These are phyloP conservation scores for Proliferodiscus dingleyae DNA, from an alignment of 2,329 filamentous ascomycete species.

Conservation along the genomic window DNA sequence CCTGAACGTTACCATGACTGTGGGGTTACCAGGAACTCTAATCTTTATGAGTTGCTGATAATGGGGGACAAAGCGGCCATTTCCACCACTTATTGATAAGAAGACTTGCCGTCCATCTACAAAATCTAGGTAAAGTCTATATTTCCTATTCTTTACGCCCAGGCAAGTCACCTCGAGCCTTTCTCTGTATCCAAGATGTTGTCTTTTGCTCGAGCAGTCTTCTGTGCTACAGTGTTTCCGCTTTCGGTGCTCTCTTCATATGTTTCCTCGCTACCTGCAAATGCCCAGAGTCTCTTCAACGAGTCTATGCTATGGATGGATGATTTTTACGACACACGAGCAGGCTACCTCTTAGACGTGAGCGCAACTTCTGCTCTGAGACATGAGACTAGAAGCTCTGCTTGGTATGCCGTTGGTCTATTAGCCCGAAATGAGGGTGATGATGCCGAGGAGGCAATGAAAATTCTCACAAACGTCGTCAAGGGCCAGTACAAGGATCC, in stretches of 20 bases:
- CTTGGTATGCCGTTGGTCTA: constrained; percentile 56
- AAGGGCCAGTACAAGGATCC: constrained; percentile 46
- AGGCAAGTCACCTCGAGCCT: too few species aligned
- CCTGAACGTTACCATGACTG: background rate
- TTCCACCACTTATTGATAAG: background rate
- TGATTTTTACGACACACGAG: constrained; percentile 45
- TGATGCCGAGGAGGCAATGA: constrained; percentile 46
- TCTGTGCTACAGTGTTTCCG: background rate
- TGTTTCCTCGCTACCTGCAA: constrained; percentile 16
- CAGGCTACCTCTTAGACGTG: constrained; percentile 50
- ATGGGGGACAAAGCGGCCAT: background rate
- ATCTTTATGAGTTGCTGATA: too few species aligned
- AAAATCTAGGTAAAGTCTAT: too few species aligned
- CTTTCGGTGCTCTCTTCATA: constrained; percentile 7
- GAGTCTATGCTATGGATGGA: constrained; percentile 54
- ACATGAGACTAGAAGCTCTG: constrained; percentile 52
- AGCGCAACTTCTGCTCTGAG: constrained; percentile 40
- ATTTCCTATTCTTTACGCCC: too few species aligned
- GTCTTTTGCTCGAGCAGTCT: background rate
- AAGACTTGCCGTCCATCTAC: background rate
- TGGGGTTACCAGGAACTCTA: background rate
- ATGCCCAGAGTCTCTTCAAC: constrained; percentile 39
- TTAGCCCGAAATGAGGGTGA: constrained; percentile 48
- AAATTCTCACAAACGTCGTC: constrained; percentile 51
- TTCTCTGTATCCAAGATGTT: background rate